Conservation (phyloP, 257 asterid species). For the Solanum corneliomulleri region DNA sequence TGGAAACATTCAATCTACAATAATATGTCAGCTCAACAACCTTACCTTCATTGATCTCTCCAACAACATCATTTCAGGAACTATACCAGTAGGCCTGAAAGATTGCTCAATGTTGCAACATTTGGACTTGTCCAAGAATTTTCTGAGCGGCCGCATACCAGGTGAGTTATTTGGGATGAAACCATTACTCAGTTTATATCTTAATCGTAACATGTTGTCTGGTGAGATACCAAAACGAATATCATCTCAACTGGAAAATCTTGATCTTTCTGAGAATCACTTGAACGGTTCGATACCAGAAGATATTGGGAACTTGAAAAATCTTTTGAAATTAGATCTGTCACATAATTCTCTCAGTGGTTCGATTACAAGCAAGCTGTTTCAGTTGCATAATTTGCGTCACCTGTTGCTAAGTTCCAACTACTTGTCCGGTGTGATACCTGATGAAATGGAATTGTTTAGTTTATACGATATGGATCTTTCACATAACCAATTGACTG, state of each 20-base stretch:
- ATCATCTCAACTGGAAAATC: neutral
- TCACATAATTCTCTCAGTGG: slow-evolving; percentile 21
- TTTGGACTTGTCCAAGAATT: slow-evolving; percentile 8
- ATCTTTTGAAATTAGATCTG: slow-evolving; percentile 4
- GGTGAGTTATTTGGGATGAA: slow-evolving; percentile 15
- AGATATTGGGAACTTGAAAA: slow-evolving; percentile 8
- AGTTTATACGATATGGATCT: slow-evolving; percentile 5
- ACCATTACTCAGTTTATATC: neutral
- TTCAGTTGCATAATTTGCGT: neutral
- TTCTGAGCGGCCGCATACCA: slow-evolving; percentile 2
- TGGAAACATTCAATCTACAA: no score
- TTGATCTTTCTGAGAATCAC: slow-evolving; percentile 13
- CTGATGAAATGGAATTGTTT: neutral
- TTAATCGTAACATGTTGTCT: slow-evolving; percentile 7
- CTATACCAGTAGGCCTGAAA: neutral
- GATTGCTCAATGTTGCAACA: neutral
- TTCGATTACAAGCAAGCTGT: slow-evolving; percentile 8
- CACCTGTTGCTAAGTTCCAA: slow-evolving; percentile 10
- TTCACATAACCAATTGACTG: slow-evolving; percentile 16
- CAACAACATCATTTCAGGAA: slow-evolving; percentile 8
- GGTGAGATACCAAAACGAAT: slow-evolving; percentile 11
- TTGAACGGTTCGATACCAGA: slow-evolving; percentile 21
- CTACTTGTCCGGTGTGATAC: slow-evolving; percentile 18
- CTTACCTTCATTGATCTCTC: slow-evolving; percentile 1
- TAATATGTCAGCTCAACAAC: slow-evolving; percentile 3